These are phyloP conservation scores for Pyricularia pennisetigena DNA, from an alignment of 2,329 filamentous ascomycete species.

Conservation along the genomic window DNA sequence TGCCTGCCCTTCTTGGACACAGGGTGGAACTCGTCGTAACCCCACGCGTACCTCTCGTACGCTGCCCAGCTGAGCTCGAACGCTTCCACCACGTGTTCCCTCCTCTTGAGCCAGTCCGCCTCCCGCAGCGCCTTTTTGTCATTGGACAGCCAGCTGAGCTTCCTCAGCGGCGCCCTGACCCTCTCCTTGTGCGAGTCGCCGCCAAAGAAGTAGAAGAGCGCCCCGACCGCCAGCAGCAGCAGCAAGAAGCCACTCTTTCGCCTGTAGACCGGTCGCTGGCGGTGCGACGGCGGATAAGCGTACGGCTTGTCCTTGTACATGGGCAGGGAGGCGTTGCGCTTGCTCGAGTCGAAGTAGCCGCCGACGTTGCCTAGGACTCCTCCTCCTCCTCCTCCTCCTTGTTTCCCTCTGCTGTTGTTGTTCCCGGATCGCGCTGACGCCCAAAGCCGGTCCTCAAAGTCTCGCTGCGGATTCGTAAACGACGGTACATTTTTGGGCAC, in stretches of 20 bases:
- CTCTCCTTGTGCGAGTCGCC: slow-evolving; percentile 28
- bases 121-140: slow-evolving; percentile 28
- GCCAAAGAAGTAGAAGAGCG: slow-evolving; percentile 62
- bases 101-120: slow-evolving; percentile 67
- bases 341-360: slow-evolving; percentile 49
- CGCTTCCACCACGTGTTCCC: slow-evolving; percentile 75
- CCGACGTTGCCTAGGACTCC: slow-evolving; percentile 53
- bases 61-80: slow-evolving; percentile 89
- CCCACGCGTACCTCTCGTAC: slow-evolving; percentile 91
- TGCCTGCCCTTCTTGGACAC: slow-evolving; percentile 67
- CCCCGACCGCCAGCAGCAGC: slow-evolving; percentile 41
- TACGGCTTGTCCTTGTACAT: slow-evolving; percentile 99
- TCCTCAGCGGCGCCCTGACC: slow-evolving; percentile 21
- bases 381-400: slow-evolving; percentile 10
- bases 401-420: background rate
- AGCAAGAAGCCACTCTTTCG: slow-evolving; percentile 51
- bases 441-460: slow-evolving; percentile 59
- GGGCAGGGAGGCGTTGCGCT: slow-evolving; percentile 49
- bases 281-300: slow-evolving; percentile 50
- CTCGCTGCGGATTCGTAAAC: slow-evolving; percentile 54
- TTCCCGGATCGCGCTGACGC: slow-evolving; percentile 17
- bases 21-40: slow-evolving; percentile 81
- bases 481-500: slow-evolving; percentile 61
- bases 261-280: slow-evolving; percentile 49
- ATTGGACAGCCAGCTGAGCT: slow-evolving; percentile 46